Conservation (phyloP, 2,329 filamentous ascomycete genomes). For the Didymosphaeria variabile region DNA sequence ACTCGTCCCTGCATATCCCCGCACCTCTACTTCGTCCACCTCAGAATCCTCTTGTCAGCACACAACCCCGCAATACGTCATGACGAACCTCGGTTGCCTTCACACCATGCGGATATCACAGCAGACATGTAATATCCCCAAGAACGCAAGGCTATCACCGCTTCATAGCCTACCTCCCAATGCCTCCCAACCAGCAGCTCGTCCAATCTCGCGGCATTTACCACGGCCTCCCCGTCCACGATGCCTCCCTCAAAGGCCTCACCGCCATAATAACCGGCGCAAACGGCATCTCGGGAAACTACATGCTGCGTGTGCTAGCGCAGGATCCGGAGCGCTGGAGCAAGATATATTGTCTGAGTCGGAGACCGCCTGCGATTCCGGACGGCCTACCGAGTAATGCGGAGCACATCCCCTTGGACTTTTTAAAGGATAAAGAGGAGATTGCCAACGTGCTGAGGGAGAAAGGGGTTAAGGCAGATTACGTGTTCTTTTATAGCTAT, state of each 20-base stretch:
- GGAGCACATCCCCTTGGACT: constrained; percentile 55
- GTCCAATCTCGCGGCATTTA: constrained; percentile 56
- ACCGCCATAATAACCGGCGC: constrained; percentile 64
- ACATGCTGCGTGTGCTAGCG: constrained; percentile 60
- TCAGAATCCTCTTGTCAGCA: not conserved
- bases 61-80: not conserved
- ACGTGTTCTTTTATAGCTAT: constrained; percentile 66
- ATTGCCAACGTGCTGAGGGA: constrained; percentile 48
- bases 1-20: not conserved
- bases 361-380: constrained; percentile 56
- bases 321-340: constrained; percentile 60
- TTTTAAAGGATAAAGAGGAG: constrained; percentile 47
- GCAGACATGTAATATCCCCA: not conserved
- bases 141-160: not conserved
- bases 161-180: not conserved
- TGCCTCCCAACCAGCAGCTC: constrained; percentile 25
- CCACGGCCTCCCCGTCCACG: constrained; percentile 59
- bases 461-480: constrained; percentile 49
- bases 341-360: constrained; percentile 61
- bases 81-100: not conserved
- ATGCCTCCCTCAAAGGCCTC: constrained; percentile 52
- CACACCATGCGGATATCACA: not conserved
- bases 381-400: constrained; percentile 48
- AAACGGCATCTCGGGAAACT: constrained; percentile 63
- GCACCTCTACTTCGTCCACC: not conserved